phyloP scores from a whole-genome alignment of 805 yeast genomes.

The Saccharomycopsis synnaedendra region DNA sequence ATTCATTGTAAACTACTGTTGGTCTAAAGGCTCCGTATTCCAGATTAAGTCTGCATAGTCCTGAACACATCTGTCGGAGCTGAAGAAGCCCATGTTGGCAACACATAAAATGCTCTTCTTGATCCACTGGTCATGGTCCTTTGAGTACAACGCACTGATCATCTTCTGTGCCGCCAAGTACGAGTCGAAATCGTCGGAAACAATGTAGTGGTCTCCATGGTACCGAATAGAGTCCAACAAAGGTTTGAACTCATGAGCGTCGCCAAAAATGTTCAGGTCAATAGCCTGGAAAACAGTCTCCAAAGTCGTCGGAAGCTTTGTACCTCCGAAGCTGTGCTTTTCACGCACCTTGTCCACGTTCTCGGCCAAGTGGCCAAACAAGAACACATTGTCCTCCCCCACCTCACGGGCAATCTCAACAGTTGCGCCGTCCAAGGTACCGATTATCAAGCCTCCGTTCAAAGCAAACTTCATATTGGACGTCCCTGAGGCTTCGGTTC shows the following conservation, averaged over 20 bases:
- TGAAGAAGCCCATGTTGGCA: constrained; percentile 89
- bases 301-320: constrained; percentile 48
- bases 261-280: constrained; percentile 63
- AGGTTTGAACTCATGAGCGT: constrained; percentile 50
- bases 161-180: constrained; percentile 72
- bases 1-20: neutral
- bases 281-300: constrained; percentile 52
- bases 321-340: constrained; percentile 47
- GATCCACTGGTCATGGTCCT: constrained; percentile 61
- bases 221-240: constrained; percentile 57
- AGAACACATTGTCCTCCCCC: constrained; percentile 85
- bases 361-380: constrained; percentile 86
- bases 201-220: constrained; percentile 82
- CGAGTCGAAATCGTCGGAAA: constrained; percentile 80
- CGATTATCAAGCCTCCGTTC: constrained; percentile 88
- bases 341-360: constrained; percentile 79
- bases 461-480: constrained; percentile 92
- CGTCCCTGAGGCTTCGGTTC: constrained; percentile 95
- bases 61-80: constrained; percentile 81
- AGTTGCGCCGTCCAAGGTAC: constrained; percentile 96
- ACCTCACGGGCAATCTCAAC: constrained; percentile 90
- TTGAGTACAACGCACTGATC: constrained; percentile 58
- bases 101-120: constrained; percentile 68
- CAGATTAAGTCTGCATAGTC: constrained; percentile 90
- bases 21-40: constrained; percentile 67